Evolutionary conservation across 495 filamentous ascomycete species (phyloP).

Genomic region (Choiromyces venosus): DNA sequence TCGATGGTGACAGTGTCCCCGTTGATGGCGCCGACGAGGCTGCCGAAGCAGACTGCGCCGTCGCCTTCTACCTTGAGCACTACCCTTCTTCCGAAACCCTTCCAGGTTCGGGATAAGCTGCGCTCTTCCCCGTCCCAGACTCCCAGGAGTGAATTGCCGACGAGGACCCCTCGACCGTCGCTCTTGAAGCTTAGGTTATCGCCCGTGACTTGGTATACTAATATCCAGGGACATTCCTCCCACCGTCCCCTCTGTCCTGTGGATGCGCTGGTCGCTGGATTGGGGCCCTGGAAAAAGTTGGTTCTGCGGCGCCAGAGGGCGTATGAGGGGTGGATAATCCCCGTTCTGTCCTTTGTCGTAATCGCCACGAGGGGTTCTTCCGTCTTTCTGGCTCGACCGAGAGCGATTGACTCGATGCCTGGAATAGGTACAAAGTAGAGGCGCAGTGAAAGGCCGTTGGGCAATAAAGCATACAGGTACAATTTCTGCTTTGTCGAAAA

Average conservation of each 20-base stretch:
- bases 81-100: not conserved
- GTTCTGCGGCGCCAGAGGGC: slow-evolving; percentile 35
- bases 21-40: not conserved
- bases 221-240: slow-evolving; percentile 1
- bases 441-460: not conserved
- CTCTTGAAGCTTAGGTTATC: not conserved
- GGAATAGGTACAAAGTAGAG: not conserved
- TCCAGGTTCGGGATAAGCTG: not conserved
- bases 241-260: not conserved
- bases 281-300: slow-evolving; percentile 21
- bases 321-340: slow-evolving; percentile 33
- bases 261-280: not conserved
- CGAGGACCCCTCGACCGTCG: not conserved
- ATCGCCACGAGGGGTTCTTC: not conserved
- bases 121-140: not conserved
- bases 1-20: not conserved
- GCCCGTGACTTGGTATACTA: not conserved
- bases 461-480: not conserved
- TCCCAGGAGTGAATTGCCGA: not conserved
- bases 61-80: not conserved
- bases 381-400: not conserved
- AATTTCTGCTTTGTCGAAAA: not conserved
- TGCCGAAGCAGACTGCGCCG: not conserved
- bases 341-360: not conserved
- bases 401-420: not conserved